Evolutionary conservation across 768 basidiomycete genomes (phyloP).

Genomic region (Phanerochaete carnosa): DNA sequence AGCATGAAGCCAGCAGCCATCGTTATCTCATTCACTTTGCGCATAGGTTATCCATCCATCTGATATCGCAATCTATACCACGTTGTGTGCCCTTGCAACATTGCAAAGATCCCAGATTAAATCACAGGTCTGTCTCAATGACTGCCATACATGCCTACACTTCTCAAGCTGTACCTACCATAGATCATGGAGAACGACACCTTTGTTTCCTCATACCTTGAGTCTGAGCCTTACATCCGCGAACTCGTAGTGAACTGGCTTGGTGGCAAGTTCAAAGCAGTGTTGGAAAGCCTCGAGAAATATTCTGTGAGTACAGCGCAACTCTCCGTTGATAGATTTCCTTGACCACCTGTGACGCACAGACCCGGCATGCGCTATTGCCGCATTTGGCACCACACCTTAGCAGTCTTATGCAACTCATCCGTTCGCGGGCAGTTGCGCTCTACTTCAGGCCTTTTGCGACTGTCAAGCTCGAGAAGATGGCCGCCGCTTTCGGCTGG

Average conservation of each 20-base stretch:
- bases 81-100: constrained; percentile 79
- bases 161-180: no score
- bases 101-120: constrained; percentile 71
- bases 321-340: background rate
- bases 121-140: constrained; percentile 27
- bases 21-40: background rate
- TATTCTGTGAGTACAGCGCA: constrained; percentile 53
- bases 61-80: constrained; percentile 87
- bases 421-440: constrained; percentile 76
- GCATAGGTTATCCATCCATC: constrained; percentile 68
- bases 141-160: no score
- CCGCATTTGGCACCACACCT: constrained; percentile 75
- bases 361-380: constrained; percentile 79
- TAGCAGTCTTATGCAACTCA: constrained; percentile 55
- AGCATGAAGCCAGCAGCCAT: background rate
- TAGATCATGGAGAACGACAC: constrained; percentile 61
- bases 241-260: constrained; percentile 87
- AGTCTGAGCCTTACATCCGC: constrained; percentile 83
- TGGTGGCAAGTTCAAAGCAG: constrained; percentile 80
- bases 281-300: constrained; percentile 68
- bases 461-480: constrained; percentile 75
- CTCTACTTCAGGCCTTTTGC: constrained; percentile 91
- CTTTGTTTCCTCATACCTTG: constrained; percentile 69
- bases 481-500: constrained; percentile 88
- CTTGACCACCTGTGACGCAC: background rate